Conservation (phyloP, 768 basidiomycete species). For the Boletus patriciae region DNA sequence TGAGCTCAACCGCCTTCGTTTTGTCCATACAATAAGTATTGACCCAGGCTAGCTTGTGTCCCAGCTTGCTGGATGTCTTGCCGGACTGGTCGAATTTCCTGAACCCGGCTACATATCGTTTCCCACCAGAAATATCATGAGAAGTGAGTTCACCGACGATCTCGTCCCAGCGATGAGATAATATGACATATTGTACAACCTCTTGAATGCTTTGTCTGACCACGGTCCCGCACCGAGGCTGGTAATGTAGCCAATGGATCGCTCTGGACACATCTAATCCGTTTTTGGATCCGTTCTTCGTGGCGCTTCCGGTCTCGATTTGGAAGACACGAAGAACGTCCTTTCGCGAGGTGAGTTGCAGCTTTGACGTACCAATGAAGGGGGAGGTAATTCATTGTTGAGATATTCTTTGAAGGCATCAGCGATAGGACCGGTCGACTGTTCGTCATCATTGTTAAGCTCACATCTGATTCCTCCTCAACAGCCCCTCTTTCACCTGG, state of each 20-base stretch:
- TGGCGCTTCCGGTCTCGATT: background rate
- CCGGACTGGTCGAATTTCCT: background rate
- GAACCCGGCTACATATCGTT: background rate
- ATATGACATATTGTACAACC: constrained; percentile 8
- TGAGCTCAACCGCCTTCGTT: too few relatives aligned
- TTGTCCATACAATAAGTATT: too few relatives aligned
- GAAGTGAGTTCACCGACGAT: too few relatives aligned
- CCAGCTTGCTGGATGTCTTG: too few relatives aligned
- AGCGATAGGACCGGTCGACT: too few relatives aligned
- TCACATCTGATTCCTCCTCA: too few relatives aligned
- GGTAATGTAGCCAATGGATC: constrained; percentile 1
- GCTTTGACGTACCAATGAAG: constrained; percentile 1
- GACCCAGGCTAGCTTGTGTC: too few relatives aligned
- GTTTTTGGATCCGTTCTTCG: constrained; percentile 3
- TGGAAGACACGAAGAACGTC: constrained; percentile 10
- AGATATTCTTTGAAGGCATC: too few relatives aligned
- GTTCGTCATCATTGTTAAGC: too few relatives aligned
- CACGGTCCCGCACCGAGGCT: background rate
- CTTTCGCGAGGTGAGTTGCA: constrained; percentile 4
- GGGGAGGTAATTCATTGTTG: background rate
- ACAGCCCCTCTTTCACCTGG: background rate
- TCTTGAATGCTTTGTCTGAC: constrained; percentile 9
- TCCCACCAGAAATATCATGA: background rate
- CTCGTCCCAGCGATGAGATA: constrained; percentile 17
- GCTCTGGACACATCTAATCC: background rate